Evolutionary conservation across 176 grass and related monocot species (phyloP).

Genomic region (Eragrostis curvula): DNA sequence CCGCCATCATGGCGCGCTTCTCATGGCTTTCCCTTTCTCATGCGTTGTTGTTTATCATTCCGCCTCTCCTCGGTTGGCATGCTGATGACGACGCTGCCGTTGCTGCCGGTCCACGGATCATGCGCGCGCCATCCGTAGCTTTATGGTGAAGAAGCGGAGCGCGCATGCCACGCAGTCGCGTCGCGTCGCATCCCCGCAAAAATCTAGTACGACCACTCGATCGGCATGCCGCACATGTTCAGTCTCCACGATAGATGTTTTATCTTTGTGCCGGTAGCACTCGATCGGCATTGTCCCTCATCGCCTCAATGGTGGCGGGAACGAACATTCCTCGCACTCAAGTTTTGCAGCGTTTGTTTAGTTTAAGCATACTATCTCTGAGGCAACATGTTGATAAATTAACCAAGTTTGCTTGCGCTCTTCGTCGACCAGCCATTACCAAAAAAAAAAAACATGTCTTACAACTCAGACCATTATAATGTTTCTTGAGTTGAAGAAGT

Average conservation of each 20-base stretch:
- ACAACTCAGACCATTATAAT: too few species aligned
- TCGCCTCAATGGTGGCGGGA: neutral
- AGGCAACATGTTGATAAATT: neutral
- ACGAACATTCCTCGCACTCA: too few species aligned
- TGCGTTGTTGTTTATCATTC: constrained; percentile 12
- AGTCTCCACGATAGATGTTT: neutral
- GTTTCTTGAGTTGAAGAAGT: neutral
- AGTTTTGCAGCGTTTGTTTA: too few species aligned
- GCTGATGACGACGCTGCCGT: neutral
- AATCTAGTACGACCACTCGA: neutral
- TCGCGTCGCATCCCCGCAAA: constrained; percentile 11
- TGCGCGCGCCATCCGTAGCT: constrained; percentile 30
- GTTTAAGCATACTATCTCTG: neutral
- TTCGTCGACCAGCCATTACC: too few species aligned
- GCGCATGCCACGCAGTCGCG: constrained; percentile 15
- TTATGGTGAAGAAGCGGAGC: neutral
- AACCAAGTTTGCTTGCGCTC: too few species aligned
- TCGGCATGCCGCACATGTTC: neutral
- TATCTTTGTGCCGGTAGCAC: neutral
- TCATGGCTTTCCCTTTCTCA: neutral
- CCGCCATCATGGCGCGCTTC: constrained; percentile 42
- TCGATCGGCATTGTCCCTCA: neutral
- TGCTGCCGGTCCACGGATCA: constrained; percentile 12
- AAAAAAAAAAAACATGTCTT: too few species aligned
- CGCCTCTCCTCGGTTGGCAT: constrained; percentile 19